These are phyloP conservation scores for Bolboschoenus planiculmis DNA, from an alignment of 176 grass and related monocot species.

Conservation along the genomic window DNA sequence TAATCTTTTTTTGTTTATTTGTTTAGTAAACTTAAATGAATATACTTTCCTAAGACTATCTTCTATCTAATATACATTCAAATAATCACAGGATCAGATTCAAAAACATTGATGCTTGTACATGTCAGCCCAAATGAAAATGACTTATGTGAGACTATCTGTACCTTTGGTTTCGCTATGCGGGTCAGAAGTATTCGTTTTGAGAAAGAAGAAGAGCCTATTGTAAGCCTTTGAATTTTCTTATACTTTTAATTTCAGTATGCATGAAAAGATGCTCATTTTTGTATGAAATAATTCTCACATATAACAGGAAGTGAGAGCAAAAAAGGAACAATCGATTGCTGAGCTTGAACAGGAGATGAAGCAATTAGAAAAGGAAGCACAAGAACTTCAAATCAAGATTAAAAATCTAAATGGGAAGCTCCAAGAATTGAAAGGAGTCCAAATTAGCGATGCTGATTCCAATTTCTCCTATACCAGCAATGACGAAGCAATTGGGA, in stretches of 20 bases:
- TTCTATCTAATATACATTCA: slow-evolving; percentile 23
- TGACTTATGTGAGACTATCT: slow-evolving; percentile 88
- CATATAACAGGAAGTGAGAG: slow-evolving; percentile 55
- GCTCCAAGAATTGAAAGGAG: slow-evolving; percentile 41
- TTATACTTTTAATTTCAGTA: slow-evolving; percentile 3
- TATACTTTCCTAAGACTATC: slow-evolving; percentile 11
- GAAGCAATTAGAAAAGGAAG: slow-evolving; percentile 65
- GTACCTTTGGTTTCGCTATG: slow-evolving; percentile 86
- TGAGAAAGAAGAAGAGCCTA: slow-evolving; percentile 65
- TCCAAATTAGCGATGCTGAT: slow-evolving; percentile 25
- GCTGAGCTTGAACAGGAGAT: slow-evolving; percentile 38
- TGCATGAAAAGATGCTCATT: neutral
- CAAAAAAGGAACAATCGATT: slow-evolving; percentile 52
- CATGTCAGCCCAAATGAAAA: slow-evolving; percentile 83
- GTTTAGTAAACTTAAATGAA: slow-evolving; percentile 4
- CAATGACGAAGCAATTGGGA: slow-evolving; percentile 44
- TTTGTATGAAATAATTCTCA: neutral
- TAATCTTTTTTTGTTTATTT: slow-evolving; percentile 27
- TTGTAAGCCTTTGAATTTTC: slow-evolving; percentile 41
- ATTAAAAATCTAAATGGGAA: slow-evolving; percentile 47
- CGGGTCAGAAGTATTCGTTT: slow-evolving; percentile 74
- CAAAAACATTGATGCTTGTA: slow-evolving; percentile 94
- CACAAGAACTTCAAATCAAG: slow-evolving; percentile 56
- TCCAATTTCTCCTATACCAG: slow-evolving; percentile 26
- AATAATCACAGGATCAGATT: slow-evolving; percentile 66